These are phyloP conservation scores for Trichosporon ovoides DNA, from an alignment of 1,284 basidiomycete genomes.

Conservation along the genomic window DNA sequence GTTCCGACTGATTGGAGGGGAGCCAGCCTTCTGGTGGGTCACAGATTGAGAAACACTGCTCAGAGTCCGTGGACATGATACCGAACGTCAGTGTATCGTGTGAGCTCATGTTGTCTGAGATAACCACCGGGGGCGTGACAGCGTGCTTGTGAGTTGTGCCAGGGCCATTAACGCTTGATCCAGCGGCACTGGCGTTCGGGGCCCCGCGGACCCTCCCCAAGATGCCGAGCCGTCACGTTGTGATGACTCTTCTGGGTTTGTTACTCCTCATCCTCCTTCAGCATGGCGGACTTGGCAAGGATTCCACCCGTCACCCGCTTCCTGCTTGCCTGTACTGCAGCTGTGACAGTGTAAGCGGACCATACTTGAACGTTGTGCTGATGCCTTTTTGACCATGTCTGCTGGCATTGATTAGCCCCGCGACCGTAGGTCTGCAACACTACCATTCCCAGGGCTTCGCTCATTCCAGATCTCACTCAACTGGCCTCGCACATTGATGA, in stretches of 20 bases:
- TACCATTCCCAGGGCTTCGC: background rate
- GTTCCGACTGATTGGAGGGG: background rate
- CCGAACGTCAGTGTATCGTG: background rate
- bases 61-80: background rate
- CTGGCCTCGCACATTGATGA: background rate
- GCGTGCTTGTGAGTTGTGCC: background rate
- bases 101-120: too few species aligned
- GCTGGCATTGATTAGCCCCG: background rate
- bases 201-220: too few species aligned
- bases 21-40: background rate
- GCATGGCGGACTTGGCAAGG: background rate
- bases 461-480: background rate
- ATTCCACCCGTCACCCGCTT: conserved; percentile 6
- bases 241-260: background rate
- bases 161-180: too few species aligned
- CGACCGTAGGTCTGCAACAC: background rate
- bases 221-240: background rate
- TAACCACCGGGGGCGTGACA: too few species aligned
- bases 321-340: background rate
- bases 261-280: background rate
- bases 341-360: conserved; percentile 2
- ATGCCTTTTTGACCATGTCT: background rate
- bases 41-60: background rate
- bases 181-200: too few species aligned
- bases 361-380: background rate